phyloP scores from a whole-genome alignment of 176 grass and related monocot genomes.

The Alopecurus myosuroides region DNA sequence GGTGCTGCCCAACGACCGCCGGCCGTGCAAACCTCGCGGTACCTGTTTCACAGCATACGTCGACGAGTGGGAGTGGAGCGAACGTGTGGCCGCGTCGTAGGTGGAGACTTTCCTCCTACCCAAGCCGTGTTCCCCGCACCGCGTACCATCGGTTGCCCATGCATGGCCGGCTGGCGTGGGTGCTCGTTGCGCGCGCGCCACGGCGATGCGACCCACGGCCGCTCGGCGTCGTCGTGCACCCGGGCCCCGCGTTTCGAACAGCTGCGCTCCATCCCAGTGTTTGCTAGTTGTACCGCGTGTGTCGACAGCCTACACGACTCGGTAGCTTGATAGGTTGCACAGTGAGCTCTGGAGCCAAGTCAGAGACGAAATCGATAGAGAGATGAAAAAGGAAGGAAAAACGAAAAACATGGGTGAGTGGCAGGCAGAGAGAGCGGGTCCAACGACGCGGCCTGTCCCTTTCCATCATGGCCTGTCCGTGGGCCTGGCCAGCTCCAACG shows the following conservation, averaged over 20 bases:
- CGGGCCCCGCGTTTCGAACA: not conserved
- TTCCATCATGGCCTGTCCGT: not conserved
- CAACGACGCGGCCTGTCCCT: not conserved
- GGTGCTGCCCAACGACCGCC: not conserved
- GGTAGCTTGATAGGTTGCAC: too few species aligned
- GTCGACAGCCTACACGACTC: not conserved
- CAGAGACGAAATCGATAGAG: not conserved
- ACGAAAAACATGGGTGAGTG: not conserved
- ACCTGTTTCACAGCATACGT: not conserved
- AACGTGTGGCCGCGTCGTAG: not conserved
- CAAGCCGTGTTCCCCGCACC: not conserved
- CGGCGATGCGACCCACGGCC: not conserved
- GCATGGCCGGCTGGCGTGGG: not conserved
- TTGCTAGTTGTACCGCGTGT: not conserved
- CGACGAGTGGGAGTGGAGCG: too few species aligned
- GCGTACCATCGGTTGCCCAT: not conserved
- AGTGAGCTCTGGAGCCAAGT: not conserved
- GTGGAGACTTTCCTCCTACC: not conserved
- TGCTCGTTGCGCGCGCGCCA: not conserved
- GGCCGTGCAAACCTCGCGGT: not conserved
- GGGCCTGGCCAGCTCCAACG: conserved; percentile 31
- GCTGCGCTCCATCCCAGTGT: not conserved
- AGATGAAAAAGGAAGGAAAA: not conserved
- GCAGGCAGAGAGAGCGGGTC: conserved; percentile 19
- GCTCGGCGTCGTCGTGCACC: not conserved